These are phyloP conservation scores for Aureobasidium subglaciale DNA, from an alignment of 2,329 filamentous ascomycete genomes.

Conservation along the genomic window DNA sequence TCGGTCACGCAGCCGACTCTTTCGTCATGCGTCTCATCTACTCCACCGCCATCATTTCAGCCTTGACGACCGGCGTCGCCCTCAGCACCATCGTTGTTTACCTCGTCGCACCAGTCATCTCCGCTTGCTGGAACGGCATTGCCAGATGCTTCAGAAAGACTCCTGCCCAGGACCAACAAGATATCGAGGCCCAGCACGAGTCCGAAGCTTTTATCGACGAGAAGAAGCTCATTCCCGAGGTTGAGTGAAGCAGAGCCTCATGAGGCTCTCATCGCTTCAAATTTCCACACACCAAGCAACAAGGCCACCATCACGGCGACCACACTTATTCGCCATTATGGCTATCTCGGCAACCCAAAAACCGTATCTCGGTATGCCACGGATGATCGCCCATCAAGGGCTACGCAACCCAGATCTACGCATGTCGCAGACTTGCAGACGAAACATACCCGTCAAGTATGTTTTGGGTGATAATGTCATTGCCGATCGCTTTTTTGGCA, in stretches of 20 bases:
- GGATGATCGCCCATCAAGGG: background rate
- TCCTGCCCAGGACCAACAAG: constrained; percentile 3
- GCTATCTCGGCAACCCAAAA: background rate
- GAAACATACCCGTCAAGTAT: background rate
- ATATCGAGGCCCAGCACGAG: constrained; percentile 7
- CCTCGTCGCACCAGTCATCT: background rate
- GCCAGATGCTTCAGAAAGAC: constrained; percentile 1
- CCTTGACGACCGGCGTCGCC: constrained; percentile 6
- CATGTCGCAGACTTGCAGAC: background rate
- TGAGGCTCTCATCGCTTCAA: background rate
- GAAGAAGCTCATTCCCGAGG: background rate
- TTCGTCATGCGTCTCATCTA: constrained; percentile 10
- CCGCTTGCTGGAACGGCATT: background rate
- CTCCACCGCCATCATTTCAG: constrained; percentile 10
- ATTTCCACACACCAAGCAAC: background rate
- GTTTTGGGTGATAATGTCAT: background rate
- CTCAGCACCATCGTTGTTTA: constrained; percentile 4
- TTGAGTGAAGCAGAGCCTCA: constrained; percentile 1
- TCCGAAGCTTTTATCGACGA: background rate
- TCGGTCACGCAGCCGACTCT: constrained; percentile 9
- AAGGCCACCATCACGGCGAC: background rate
- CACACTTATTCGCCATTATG: background rate
- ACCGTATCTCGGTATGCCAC: background rate
- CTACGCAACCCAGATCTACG: background rate
- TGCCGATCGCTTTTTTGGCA: constrained; percentile 8